Evolutionary conservation across 2,329 filamentous ascomycete species (phyloP), one percentile per base, ranked within the genome.

Genomic region (Alternaria triticina): DNA sequence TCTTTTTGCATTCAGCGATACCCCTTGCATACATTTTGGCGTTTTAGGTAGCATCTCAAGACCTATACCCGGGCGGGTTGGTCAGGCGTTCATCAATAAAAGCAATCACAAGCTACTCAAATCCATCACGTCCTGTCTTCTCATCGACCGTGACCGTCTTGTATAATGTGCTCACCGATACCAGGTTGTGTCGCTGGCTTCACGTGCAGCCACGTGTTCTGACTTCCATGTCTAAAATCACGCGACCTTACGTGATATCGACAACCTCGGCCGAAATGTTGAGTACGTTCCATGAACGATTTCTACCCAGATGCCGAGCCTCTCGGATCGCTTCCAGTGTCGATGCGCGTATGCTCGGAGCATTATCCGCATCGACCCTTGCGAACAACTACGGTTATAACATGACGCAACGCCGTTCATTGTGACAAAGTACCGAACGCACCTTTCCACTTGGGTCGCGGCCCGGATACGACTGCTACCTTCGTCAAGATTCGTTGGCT

Each of bases 11-110:
- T 54, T 33, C 36, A 64, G 54, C 33, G 63, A 70, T 70, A 66
- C 67, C 67, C 62, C 43, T 66, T 63, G 65, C 65, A 68, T 66
- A 64, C 22, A 64, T 28, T 50, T 40, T 30, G 67, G 64, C 62
- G 66, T 69, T 61, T 28, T 57, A 27, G 12, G 17, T 30, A 54
- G 50, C 55, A 59, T 64, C 49, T 40, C 4, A 15, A 54, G n/a
- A 17, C 9, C 20, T 13, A 46, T 49, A 54, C 23, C 47, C 28
- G 7, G 20, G 20, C 23, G 49, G 49, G 13, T 40, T 40, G 15
- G 49, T 36, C 45, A 28, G 28, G 30, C 28, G 49, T 36, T 52
- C 10, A 25, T 40, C 49, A 36, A 36, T 52, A 8, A 40, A 52
- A 52, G 22, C 28, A 28, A 54, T 49, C 20, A 17, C 15, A 49